A percentile compares a stretch with the other conserved stretches of the same genome.
These are phyloP conservation scores for Mycogone perniciosa DNA, from an alignment of 2,329 filamentous ascomycete species.

Conservation along the genomic window DNA sequence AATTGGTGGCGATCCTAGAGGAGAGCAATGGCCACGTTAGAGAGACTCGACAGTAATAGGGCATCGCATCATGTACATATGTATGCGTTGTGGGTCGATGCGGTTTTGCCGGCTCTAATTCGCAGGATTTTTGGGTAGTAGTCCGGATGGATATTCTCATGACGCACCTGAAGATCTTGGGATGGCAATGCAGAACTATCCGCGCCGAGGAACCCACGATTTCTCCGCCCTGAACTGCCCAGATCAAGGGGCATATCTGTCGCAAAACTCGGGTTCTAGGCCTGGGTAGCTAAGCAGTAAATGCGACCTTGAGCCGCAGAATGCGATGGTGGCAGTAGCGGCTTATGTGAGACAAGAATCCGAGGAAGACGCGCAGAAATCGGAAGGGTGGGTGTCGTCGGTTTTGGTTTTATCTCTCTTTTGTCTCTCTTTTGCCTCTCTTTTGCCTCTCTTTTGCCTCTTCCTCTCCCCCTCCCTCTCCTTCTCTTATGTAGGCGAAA, in stretches of 20 bases:
- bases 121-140: no score
- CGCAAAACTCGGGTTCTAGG: conserved; percentile 10
- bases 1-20: conserved; percentile 44
- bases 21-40: neutral
- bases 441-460: neutral
- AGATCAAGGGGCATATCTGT: conserved; percentile 26
- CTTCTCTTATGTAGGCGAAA: neutral
- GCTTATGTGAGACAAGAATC: no score
- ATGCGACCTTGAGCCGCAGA: neutral
- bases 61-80: neutral
- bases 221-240: conserved; percentile 27
- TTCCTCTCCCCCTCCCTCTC: neutral
- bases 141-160: no score
- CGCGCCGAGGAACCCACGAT: conserved; percentile 45
- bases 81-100: neutral
- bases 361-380: no score
- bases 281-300: neutral
- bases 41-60: neutral
- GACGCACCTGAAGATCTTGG: conserved; percentile 41
- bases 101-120: no score
- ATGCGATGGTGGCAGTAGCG: neutral
- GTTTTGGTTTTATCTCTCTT: no score
- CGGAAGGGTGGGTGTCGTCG: no score
- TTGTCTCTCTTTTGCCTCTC: no score
- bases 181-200: conserved; percentile 46